Conservation (phyloP, 495 filamentous ascomycete species). For the Neurospora sp. region DNA sequence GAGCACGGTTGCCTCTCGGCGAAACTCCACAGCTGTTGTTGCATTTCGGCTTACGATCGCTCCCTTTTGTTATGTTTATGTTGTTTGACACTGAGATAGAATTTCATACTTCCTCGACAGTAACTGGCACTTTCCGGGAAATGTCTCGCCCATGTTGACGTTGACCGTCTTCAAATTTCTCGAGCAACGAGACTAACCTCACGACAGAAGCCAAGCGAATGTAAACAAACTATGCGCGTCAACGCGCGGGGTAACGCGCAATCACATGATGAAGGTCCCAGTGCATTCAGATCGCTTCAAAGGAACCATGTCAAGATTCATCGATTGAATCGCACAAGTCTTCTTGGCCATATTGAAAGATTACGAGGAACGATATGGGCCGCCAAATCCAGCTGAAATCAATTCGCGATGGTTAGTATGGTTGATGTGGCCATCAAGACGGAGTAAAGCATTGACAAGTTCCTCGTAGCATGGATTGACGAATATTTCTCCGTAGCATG, state of each 20-base stretch:
- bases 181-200: background rate
- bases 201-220: background rate
- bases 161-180: background rate
- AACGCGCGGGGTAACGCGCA: constrained; percentile 12
- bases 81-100: too few species aligned
- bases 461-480: background rate
- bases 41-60: background rate
- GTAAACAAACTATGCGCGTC: constrained; percentile 1
- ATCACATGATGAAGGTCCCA: constrained; percentile 7
- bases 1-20: background rate
- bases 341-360: background rate
- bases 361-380: too few species aligned
- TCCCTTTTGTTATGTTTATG: background rate
- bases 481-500: background rate
- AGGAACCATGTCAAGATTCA: background rate
- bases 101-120: too few species aligned
- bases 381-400: too few species aligned
- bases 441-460: background rate
- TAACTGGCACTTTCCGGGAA: background rate
- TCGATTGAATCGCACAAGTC: background rate
- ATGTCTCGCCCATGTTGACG: background rate
- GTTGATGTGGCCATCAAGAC: background rate
- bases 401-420: background rate
- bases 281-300: background rate
- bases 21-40: background rate